Conservation (phyloP, 257 asterid species). For the Solanum commersonii region DNA sequence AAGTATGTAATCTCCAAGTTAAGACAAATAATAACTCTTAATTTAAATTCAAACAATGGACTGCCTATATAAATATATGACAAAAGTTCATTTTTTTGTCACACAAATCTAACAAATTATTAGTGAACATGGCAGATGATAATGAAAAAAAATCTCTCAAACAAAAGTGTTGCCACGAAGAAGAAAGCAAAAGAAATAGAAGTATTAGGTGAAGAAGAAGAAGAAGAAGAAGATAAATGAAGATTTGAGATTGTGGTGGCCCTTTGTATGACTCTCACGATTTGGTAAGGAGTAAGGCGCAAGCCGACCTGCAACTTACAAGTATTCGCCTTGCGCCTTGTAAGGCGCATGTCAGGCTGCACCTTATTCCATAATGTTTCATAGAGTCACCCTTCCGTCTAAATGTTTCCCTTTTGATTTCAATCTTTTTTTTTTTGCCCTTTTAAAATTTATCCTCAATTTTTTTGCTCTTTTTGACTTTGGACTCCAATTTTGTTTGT, state of each 20-base stretch:
- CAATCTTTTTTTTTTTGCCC: neutral
- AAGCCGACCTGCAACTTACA: too few relatives aligned
- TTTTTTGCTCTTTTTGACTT: neutral
- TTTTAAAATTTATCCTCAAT: too few relatives aligned
- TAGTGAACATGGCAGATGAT: neutral
- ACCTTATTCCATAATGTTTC: neutral
- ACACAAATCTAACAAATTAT: neutral
- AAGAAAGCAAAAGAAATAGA: neutral
- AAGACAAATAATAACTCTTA: neutral
- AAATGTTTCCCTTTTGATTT: neutral
- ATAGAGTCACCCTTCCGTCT: neutral
- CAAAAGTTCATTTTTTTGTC: neutral
- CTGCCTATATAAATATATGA: neutral
- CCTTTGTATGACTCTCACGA: slow-evolving; percentile 65
- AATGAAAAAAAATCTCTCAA: neutral
- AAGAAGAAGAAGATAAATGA: neutral
- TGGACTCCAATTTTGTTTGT: neutral
- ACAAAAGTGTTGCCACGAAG: neutral
- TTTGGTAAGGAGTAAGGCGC: slow-evolving; percentile 1
- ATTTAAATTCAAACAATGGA: neutral
- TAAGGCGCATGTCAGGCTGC: neutral
- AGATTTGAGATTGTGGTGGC: slow-evolving; percentile 65
- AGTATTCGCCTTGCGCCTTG: neutral
- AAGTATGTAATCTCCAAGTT: neutral
- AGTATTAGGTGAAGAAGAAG: neutral